A percentile compares a stretch with the other conserved stretches of the same genome.
phyloP scores from a whole-genome alignment of 345 rosid genomes.

The Sapria himalayana region DNA sequence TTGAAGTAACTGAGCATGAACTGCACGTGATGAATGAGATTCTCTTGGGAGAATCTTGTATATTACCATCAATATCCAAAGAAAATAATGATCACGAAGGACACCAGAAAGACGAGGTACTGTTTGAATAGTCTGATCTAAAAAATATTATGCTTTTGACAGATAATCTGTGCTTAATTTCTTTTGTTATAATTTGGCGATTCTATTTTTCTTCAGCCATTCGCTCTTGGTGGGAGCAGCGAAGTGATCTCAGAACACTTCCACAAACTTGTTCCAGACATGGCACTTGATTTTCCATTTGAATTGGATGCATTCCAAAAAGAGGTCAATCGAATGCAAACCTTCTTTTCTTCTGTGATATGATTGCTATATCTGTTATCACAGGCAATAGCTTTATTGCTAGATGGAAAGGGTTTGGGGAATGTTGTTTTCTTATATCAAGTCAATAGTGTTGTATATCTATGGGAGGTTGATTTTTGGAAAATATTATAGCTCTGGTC shows the following conservation, averaged over 20 bases:
- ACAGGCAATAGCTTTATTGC: too few relatives aligned
- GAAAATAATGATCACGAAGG: slow-evolving; percentile 12
- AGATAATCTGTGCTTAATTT: not conserved
- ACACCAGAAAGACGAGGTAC: slow-evolving; percentile 39
- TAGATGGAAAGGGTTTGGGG: not conserved
- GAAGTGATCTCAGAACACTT: slow-evolving; percentile 60
- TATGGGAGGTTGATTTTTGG: too few relatives aligned
- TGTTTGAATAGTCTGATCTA: not conserved
- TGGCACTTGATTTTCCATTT: slow-evolving; percentile 81
- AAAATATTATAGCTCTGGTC: too few relatives aligned
- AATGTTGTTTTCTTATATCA: too few relatives aligned
- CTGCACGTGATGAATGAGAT: slow-evolving; percentile 57
- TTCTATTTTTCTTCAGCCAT: slow-evolving; percentile 27
- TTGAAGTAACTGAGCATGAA: slow-evolving; percentile 16
- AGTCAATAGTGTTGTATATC: too few relatives aligned
- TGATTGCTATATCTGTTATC: too few relatives aligned
- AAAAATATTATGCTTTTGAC: not conserved
- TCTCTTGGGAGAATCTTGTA: slow-evolving; percentile 35
- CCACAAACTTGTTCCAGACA: slow-evolving; percentile 70
- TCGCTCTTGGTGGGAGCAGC: slow-evolving; percentile 49
- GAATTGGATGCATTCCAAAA: slow-evolving; percentile 81
- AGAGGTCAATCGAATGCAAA: slow-evolving; percentile 29
- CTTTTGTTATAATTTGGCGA: slow-evolving; percentile 7
- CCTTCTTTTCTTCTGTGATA: slow-evolving; percentile 1
- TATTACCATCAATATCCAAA: slow-evolving; percentile 16